Evolutionary conservation across 106 monocot species (phyloP).

Genomic region (Agapanthus africanus): DNA sequence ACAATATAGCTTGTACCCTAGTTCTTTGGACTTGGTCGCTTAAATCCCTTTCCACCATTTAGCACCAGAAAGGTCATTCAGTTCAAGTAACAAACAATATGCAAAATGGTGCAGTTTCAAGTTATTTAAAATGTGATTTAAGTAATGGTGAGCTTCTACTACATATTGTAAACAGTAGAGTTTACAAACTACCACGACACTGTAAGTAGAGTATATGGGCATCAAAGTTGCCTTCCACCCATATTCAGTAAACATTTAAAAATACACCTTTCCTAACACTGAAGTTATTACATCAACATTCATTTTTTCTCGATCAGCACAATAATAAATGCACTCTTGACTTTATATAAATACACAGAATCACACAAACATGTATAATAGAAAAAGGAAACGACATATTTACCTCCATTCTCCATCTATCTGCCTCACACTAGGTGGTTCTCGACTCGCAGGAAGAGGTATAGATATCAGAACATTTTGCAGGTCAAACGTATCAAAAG

Average conservation of each 20-base stretch:
- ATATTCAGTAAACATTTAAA: background rate
- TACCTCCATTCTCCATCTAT: slow-evolving; percentile 99
- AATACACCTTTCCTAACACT: background rate
- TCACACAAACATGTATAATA: background rate
- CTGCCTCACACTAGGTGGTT: slow-evolving; percentile 80
- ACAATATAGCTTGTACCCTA: no score
- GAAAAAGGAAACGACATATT: background rate
- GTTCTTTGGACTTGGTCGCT: no score
- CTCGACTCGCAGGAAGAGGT: slow-evolving; percentile 85
- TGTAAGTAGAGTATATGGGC: background rate
- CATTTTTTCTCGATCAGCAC: background rate
- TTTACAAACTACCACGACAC: background rate
- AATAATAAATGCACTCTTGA: background rate
- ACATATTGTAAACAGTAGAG: background rate
- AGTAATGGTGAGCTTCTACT: no score
- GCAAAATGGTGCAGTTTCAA: no score
- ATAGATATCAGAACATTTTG: slow-evolving; percentile 85
- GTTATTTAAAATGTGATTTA: no score
- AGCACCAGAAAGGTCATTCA: no score
- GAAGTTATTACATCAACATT: background rate
- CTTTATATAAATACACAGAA: background rate
- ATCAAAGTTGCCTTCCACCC: background rate
- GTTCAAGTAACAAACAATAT: no score
- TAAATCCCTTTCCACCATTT: no score
- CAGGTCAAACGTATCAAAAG: slow-evolving; percentile 82